These are phyloP conservation scores for Xylaria sp. DNA, from an alignment of 495 filamentous ascomycete genomes.

Conservation along the genomic window DNA sequence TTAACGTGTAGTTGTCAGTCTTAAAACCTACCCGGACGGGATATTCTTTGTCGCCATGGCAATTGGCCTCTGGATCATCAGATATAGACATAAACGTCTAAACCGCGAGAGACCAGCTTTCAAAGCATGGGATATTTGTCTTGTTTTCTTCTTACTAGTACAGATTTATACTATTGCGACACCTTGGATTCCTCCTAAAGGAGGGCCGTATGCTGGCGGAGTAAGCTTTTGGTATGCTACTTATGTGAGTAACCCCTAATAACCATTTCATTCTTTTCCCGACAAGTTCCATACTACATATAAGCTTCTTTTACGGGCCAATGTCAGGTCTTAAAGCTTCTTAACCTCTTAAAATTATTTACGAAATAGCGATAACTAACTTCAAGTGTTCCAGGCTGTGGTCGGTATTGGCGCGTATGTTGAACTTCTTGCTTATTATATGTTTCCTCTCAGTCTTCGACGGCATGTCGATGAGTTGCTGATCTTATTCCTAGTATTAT, in stretches of 20 bases:
- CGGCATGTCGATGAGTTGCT: neutral
- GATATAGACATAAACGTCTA: slow-evolving; percentile 56
- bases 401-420: slow-evolving; percentile 64
- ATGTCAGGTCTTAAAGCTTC: no score
- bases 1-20: slow-evolving; percentile 58
- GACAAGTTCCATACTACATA: no score
- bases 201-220: slow-evolving; percentile 61
- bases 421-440: neutral
- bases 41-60: slow-evolving; percentile 63
- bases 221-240: slow-evolving; percentile 75
- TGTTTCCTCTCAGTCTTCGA: no score
- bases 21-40: slow-evolving; percentile 58
- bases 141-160: slow-evolving; percentile 62
- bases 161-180: slow-evolving; percentile 65
- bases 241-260: slow-evolving; percentile 44
- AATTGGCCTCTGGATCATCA: slow-evolving; percentile 60
- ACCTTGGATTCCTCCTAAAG: slow-evolving; percentile 70
- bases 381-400: slow-evolving; percentile 34
- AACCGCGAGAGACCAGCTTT: slow-evolving; percentile 54
- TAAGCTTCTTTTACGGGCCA: no score
- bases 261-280: no score
- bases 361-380: no score
- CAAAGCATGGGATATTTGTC: slow-evolving; percentile 58
- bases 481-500: slow-evolving; percentile 45
- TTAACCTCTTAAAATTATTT: no score